Evolutionary conservation across 2,329 filamentous ascomycete species (phyloP).

Genomic region (Cladophialophora chaetospira): DNA sequence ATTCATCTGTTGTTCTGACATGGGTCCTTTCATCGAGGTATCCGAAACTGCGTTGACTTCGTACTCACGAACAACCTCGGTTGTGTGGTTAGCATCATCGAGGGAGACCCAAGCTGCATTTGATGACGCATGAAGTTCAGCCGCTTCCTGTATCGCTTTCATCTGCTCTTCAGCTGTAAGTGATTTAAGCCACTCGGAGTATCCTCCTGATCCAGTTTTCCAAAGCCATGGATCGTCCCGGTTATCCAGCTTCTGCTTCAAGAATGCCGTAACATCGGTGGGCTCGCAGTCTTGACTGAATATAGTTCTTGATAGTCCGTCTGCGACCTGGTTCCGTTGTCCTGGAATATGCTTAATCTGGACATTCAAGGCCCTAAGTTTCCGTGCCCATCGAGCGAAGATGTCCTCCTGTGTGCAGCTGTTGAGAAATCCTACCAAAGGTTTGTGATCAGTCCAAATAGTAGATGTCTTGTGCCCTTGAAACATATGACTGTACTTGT

Average conservation of each 20-base stretch:
- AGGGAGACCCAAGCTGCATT: neutral
- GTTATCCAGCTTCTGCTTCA: neutral
- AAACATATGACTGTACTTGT: neutral
- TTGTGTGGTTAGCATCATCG: neutral
- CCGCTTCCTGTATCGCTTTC: neutral
- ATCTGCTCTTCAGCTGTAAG: neutral
- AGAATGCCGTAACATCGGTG: neutral
- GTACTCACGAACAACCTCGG: neutral
- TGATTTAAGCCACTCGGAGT: neutral
- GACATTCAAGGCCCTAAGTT: neutral
- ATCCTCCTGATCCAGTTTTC: neutral
- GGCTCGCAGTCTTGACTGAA: neutral
- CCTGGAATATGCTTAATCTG: neutral
- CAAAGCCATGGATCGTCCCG: neutral
- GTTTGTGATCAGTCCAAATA: neutral
- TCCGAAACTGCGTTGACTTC: neutral
- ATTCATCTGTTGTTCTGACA: no score
- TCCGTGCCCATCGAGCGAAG: neutral
- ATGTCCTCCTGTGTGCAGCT: neutral
- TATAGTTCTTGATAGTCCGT: neutral
- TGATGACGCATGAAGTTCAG: neutral
- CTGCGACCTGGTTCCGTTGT: neutral
- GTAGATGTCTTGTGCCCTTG: neutral
- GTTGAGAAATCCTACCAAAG: neutral
- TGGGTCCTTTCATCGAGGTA: neutral